Evolutionary conservation across 2,329 filamentous ascomycete genomes (phyloP).

Genomic region (Talaromyces pinophilus): DNA sequence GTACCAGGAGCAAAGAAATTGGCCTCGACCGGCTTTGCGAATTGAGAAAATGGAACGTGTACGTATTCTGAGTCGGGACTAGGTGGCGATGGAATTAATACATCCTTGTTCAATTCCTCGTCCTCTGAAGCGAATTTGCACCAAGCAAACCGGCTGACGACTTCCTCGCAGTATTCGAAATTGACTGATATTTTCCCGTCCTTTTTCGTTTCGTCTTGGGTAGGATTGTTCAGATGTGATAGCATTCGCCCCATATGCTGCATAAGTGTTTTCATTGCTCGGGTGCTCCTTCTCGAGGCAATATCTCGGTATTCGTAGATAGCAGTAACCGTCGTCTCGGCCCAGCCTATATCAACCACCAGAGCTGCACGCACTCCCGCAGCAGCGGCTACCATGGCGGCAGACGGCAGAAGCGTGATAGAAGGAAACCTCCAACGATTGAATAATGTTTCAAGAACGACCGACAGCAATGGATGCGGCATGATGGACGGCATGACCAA

Average conservation of each 20-base stretch:
- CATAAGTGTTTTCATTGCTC: slow-evolving; percentile 72
- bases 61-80: slow-evolving; percentile 48
- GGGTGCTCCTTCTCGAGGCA: slow-evolving; percentile 65
- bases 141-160: slow-evolving; percentile 75
- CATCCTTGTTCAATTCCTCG: slow-evolving; percentile 19
- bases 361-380: slow-evolving; percentile 84
- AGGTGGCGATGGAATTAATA: slow-evolving; percentile 49
- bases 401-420: slow-evolving; percentile 76
- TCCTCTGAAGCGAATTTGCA: slow-evolving; percentile 52
- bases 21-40: slow-evolving; percentile 74
- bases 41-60: slow-evolving; percentile 66
- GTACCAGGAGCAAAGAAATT: slow-evolving; percentile 66
- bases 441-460: slow-evolving; percentile 76
- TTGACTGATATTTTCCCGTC: slow-evolving; percentile 51
- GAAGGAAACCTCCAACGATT: slow-evolving; percentile 75
- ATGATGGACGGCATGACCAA: slow-evolving; percentile 76
- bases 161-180: slow-evolving; percentile 81
- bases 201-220: slow-evolving; percentile 34
- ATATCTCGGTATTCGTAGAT: slow-evolving; percentile 91
- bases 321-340: slow-evolving; percentile 80
- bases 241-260: slow-evolving; percentile 62
- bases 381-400: slow-evolving; percentile 71
- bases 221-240: slow-evolving; percentile 28
- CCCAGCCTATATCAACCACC: slow-evolving; percentile 89
- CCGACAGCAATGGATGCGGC: slow-evolving; percentile 75